Evolutionary conservation across 192 early-diverging fungal species (phyloP), one percentile per base, ranked within the genome.

Genomic region (Umbelopsis isabellina): DNA sequence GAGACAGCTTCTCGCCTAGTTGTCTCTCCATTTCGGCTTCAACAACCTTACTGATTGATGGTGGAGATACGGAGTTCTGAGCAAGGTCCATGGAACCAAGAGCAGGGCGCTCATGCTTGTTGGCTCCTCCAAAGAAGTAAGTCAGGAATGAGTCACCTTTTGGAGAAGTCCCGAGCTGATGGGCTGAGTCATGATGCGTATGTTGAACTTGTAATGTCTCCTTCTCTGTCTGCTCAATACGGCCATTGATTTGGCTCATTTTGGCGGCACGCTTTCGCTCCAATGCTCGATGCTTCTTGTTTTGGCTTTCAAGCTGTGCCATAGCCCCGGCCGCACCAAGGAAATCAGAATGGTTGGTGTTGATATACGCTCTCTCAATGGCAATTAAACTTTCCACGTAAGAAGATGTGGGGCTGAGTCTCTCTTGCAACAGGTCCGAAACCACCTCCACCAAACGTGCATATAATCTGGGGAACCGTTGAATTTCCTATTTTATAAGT

Each of bases 271-370:
- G 64, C 65, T 78, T 77, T 35, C 51, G 35, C 7, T 53, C 67
- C 35, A 80, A 71, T 58, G 71, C 80, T 75, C 85, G 84, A 73
- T 87, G 88, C 79, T 86, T 88, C 71, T 89, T 86, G 13, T 85
- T 80, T 66, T 85, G 84, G 46, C 83, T 86, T 78, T 92, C 87
- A 50, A 94, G 70, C 25, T 87, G 86, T 22, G 79, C 84, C 79
- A 94, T 86, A n/a, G 92, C 91, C 15, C 88, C 89, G 0, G 86
- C 87, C 0, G 89, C 92, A 16, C 92, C 92, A 69, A 93, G 86
- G 77, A 93, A 93, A 72, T 94, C 92, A 0, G 91, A 90, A 67
- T 94, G 92, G 78, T 91, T 91, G 67, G 92, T 94, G 72, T 94
- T 94, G 73, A 94, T 91, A 69, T 94, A 94, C 0, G 91, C 89